Percentiles rank a stretch among this genome's conserved stretches.
Conservation (phyloP, 2,329 filamentous ascomycete genomes). For the Erysiphe pulchra region DNA sequence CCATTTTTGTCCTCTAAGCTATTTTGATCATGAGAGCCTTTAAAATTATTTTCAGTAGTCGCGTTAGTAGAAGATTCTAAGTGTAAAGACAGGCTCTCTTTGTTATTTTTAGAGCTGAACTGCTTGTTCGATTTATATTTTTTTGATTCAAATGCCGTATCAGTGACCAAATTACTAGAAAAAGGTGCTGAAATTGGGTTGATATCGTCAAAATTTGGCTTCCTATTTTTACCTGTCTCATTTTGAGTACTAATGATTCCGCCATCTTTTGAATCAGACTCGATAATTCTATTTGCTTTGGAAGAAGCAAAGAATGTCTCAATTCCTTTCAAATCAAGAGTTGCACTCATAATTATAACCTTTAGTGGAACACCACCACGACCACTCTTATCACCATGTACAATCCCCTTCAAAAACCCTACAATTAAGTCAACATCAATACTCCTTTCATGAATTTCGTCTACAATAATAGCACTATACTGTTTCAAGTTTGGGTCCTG, state of each 20-base stretch:
- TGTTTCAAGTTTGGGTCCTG: constrained; percentile 56
- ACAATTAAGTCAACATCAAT: constrained; percentile 80
- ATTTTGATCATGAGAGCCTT: background rate
- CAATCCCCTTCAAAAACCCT: constrained; percentile 63
- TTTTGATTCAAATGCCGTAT: constrained; percentile 1
- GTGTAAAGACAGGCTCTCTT: background rate
- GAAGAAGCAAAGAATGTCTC: constrained; percentile 39
- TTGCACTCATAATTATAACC: constrained; percentile 91
- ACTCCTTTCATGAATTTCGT: constrained; percentile 91
- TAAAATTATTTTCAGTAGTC: constrained; percentile 2
- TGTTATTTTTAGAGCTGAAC: background rate
- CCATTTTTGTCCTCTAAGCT: constrained; percentile 2
- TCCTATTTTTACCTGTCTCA: background rate
- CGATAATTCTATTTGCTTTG: constrained; percentile 8
- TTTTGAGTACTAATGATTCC: background rate
- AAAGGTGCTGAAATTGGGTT: constrained; percentile 4
- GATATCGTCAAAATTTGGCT: background rate
- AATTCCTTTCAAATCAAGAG: constrained; percentile 63
- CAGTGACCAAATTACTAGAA: constrained; percentile 5
- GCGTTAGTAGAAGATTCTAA: constrained; percentile 2
- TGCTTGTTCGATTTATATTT: background rate
- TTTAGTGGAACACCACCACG: constrained; percentile 55
- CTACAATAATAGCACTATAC: constrained; percentile 78
- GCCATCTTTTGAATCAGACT: constrained; percentile 4
- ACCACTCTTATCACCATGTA: constrained; percentile 33